Conservation (phyloP, 164 flowering plant species). For the Stephania cephalantha region DNA sequence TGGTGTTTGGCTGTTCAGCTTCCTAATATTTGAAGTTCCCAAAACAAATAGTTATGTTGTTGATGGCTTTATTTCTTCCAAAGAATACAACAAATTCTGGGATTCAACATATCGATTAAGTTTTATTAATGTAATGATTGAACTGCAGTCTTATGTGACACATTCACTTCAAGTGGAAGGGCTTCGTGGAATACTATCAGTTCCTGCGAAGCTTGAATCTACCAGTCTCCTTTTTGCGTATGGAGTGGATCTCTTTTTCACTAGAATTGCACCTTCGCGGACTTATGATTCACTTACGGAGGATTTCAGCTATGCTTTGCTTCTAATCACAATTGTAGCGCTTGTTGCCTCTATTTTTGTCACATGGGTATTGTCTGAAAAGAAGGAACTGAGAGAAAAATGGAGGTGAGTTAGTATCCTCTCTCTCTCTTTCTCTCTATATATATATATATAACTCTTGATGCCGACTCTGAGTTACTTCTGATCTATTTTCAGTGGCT, state of each 20-base stretch:
- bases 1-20: no score
- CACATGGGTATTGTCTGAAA: constrained; percentile 89
- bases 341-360: constrained; percentile 76
- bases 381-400: constrained; percentile 77
- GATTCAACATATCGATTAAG: background rate
- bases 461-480: constrained; percentile 3
- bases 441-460: constrained; percentile 3
- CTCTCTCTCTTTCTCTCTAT: background rate
- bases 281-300: constrained; percentile 94
- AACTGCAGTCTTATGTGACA: constrained; percentile 79
- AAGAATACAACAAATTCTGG: background rate
- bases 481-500: background rate
- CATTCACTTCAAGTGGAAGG: constrained; percentile 87
- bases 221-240: constrained; percentile 75
- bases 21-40: no score
- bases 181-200: constrained; percentile 57
- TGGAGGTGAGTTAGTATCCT: constrained; percentile 62
- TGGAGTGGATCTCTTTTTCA: constrained; percentile 83
- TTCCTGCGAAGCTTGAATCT: constrained; percentile 57
- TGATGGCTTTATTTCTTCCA: background rate
- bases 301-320: constrained; percentile 89
- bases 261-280: constrained; percentile 84
- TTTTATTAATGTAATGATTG: constrained; percentile 2
- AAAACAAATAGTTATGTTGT: no score
- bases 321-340: constrained; percentile 76